A percentile compares a stretch with the other conserved stretches of the same genome.
These are phyloP conservation scores for Narthecium ossifragum DNA, from an alignment of 106 monocot species.

Conservation along the genomic window DNA sequence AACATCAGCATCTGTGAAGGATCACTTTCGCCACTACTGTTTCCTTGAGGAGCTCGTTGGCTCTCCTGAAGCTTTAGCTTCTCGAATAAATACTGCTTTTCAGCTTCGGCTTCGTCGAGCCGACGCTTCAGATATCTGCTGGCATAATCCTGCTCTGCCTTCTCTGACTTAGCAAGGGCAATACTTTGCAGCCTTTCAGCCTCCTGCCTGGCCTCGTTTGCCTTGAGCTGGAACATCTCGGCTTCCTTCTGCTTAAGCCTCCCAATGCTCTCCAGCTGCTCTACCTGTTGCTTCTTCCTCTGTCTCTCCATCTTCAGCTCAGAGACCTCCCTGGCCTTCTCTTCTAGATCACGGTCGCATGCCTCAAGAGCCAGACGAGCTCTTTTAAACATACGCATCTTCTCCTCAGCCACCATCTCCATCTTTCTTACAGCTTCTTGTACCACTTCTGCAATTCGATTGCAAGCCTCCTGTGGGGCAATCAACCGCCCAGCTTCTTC, in stretches of 20 bases:
- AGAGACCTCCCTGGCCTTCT: conserved; percentile 69
- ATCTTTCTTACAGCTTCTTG: conserved; percentile 95
- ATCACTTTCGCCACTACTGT: conserved; percentile 28
- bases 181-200: conserved; percentile 90
- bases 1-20: conserved; percentile 54
- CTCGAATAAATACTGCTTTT: conserved; percentile 85
- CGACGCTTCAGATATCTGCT: conserved; percentile 82
- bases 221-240: conserved; percentile 97
- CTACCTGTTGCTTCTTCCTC: conserved; percentile 76
- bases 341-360: conserved; percentile 84
- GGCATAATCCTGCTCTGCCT: conserved; percentile 91
- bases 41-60: conserved; percentile 26
- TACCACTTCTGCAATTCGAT: conserved; percentile 78
- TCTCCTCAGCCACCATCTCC: conserved; percentile 90
- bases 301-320: conserved; percentile 80
- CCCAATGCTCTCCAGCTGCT: conserved; percentile 95
- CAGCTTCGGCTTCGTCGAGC: conserved; percentile 84
- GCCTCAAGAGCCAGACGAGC: conserved; percentile 67
- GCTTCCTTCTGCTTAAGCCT: conserved; percentile 90
- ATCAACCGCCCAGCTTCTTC: conserved; percentile 60
- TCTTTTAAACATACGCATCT: conserved; percentile 61
- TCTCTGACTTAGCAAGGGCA: conserved; percentile 72
- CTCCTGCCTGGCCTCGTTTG: conserved; percentile 83
- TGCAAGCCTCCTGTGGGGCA: conserved; percentile 85
- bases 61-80: conserved; percentile 90